Evolutionary conservation across 192 early-diverging fungal species (phyloP).

Genomic region (Funneliformis geosporum): DNA sequence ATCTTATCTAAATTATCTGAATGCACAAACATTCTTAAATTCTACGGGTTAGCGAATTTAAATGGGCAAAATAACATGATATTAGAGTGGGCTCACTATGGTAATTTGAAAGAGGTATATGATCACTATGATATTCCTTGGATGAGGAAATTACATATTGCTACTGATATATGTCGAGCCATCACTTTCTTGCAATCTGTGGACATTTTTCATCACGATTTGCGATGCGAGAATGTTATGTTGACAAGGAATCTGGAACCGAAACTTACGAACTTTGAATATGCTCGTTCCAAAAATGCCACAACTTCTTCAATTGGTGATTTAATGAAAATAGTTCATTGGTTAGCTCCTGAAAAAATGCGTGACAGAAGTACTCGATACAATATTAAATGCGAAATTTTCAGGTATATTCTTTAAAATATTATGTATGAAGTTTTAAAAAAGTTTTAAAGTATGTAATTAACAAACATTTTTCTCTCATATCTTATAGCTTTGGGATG

Average conservation of each 20-base stretch:
- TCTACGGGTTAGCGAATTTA: neutral
- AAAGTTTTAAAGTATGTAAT: neutral
- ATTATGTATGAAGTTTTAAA: neutral
- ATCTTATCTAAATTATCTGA: neutral
- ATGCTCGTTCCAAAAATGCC: neutral
- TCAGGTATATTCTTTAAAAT: neutral
- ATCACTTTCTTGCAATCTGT: neutral
- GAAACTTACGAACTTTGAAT: slow-evolving; percentile 24
- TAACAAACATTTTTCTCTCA: neutral
- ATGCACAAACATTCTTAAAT: neutral
- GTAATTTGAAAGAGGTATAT: neutral
- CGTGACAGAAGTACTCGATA: neutral
- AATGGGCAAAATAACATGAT: neutral
- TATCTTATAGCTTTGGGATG: slow-evolving; percentile 13
- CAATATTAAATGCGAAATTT: slow-evolving; percentile 22
- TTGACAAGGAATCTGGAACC: slow-evolving; percentile 1
- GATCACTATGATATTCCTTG: neutral
- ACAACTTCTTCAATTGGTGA: neutral
- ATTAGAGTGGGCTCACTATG: slow-evolving; percentile 12
- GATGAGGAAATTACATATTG: slow-evolving; percentile 3
- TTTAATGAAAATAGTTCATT: neutral
- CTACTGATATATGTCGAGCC: neutral
- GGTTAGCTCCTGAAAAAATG: slow-evolving; percentile 26
- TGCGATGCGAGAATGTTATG: slow-evolving; percentile 19
- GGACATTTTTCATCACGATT: neutral